These are phyloP conservation scores for Candida stauntonica DNA, from an alignment of 805 yeast genomes.

Conservation along the genomic window DNA sequence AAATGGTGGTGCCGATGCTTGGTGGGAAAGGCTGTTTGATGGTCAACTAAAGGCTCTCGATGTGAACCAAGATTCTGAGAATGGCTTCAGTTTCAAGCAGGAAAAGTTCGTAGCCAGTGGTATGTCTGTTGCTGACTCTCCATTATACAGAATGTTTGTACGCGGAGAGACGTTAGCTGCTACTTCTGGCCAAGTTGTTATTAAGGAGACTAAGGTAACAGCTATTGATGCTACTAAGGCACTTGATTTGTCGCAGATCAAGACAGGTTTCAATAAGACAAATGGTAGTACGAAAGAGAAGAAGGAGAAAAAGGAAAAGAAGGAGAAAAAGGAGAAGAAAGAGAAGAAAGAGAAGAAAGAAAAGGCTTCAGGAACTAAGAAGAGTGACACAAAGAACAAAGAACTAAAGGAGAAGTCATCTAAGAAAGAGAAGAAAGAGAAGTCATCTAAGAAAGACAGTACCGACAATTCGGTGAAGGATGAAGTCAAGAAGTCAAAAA, in stretches of 20 bases:
- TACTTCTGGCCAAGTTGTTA: constrained; percentile 46
- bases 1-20: constrained; percentile 61
- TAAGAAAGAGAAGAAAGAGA: constrained; percentile 28
- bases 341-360: constrained; percentile 23
- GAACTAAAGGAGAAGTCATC: constrained; percentile 20
- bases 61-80: constrained; percentile 34
- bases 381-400: constrained; percentile 25
- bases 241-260: constrained; percentile 10
- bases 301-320: constrained; percentile 21
- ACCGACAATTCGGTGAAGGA: too few relatives aligned
- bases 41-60: constrained; percentile 82
- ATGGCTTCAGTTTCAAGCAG: constrained; percentile 47
- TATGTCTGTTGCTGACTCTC: constrained; percentile 52
- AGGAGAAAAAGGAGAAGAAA: constrained; percentile 19
- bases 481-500: constrained; percentile 35
- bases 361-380: too few relatives aligned
- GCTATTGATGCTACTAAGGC: background rate
- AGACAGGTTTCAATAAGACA: constrained; percentile 14
- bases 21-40: constrained; percentile 98
- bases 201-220: constrained; percentile 6
- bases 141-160: constrained; percentile 82
- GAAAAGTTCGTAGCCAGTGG: constrained; percentile 44
- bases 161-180: constrained; percentile 83
- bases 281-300: constrained; percentile 16
- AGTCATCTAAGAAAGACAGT: constrained; percentile 26